Percentiles rank a stretch among this genome's conserved stretches.
Conservation (phyloP, 768 basidiomycete genomes). For the Tricholomella constricta region DNA sequence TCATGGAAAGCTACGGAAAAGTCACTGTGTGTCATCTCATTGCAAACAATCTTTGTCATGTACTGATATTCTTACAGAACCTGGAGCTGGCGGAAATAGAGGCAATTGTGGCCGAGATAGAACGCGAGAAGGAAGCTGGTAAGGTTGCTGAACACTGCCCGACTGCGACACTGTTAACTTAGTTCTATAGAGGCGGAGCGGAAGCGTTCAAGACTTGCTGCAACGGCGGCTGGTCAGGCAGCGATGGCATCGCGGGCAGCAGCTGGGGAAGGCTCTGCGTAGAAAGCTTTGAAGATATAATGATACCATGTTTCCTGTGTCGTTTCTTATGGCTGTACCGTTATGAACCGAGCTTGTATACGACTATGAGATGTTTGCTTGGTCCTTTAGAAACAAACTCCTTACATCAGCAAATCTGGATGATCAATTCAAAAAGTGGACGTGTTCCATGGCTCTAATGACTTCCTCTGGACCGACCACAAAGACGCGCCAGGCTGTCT, state of each 20-base stretch:
- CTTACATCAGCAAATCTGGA: conserved; percentile 21
- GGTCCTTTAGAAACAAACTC: conserved; percentile 1
- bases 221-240: conserved; percentile 88
- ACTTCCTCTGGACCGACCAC: conserved; percentile 21
- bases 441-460: conserved; percentile 28
- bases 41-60: background rate
- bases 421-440: conserved; percentile 21
- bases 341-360: too few species aligned
- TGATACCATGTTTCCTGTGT: background rate
- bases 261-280: conserved; percentile 30
- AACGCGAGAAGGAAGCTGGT: conserved; percentile 97
- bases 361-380: background rate
- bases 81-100: conserved; percentile 88
- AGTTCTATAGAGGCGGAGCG: conserved; percentile 80
- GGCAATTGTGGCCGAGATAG: conserved; percentile 88
- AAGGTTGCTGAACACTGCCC: conserved; percentile 25
- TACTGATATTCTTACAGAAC: conserved; percentile 51
- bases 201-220: conserved; percentile 87
- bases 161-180: background rate
- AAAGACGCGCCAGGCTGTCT: conserved; percentile 39
- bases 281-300: conserved; percentile 14
- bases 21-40: conserved; percentile 63
- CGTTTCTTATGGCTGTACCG: too few species aligned
- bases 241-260: conserved; percentile 73
- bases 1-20: conserved; percentile 95